Conservation (phyloP, 257 asterid species). For the Verbascum thapsus region DNA sequence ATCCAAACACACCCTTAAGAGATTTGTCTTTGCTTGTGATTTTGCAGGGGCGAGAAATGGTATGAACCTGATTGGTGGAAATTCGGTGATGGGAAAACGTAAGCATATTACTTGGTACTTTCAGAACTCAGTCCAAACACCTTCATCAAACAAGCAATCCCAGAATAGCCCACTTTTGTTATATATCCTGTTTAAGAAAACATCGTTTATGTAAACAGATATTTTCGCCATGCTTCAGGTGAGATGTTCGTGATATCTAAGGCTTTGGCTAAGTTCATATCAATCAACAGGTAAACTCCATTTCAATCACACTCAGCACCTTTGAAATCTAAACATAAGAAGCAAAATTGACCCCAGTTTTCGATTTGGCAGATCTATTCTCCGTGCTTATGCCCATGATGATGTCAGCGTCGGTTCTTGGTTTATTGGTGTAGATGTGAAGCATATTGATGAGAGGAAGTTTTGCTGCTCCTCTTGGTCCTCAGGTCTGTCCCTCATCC, state of each 20-base stretch:
- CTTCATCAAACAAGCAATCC: background rate
- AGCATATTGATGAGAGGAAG: conserved; percentile 74
- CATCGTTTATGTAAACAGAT: conserved; percentile 49
- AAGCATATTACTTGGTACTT: conserved; percentile 32
- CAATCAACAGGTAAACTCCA: conserved; percentile 80
- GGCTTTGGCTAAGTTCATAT: conserved; percentile 76
- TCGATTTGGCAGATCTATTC: conserved; percentile 52
- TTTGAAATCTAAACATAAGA: too few relatives aligned
- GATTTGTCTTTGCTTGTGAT: conserved; percentile 28
- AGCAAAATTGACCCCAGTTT: conserved; percentile 21
- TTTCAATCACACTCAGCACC: too few relatives aligned
- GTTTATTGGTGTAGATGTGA: conserved; percentile 84
- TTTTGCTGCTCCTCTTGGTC: conserved; percentile 97
- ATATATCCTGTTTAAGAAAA: conserved; percentile 1
- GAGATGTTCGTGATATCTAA: conserved; percentile 77
- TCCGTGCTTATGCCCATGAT: conserved; percentile 88
- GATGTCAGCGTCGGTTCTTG: conserved; percentile 92
- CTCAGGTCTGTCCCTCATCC: conserved; percentile 71
- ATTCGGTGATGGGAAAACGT: conserved; percentile 92
- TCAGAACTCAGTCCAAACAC: background rate
- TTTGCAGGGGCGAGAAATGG: conserved; percentile 83
- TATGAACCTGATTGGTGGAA: conserved; percentile 99
- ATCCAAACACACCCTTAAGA: too few relatives aligned
- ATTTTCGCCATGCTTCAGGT: conserved; percentile 92
- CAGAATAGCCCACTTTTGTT: background rate